Evolutionary conservation across 352 stramenopile genomes (phyloP), one percentile per base, ranked within the genome.

Genomic region (Pythium periplocum): DNA sequence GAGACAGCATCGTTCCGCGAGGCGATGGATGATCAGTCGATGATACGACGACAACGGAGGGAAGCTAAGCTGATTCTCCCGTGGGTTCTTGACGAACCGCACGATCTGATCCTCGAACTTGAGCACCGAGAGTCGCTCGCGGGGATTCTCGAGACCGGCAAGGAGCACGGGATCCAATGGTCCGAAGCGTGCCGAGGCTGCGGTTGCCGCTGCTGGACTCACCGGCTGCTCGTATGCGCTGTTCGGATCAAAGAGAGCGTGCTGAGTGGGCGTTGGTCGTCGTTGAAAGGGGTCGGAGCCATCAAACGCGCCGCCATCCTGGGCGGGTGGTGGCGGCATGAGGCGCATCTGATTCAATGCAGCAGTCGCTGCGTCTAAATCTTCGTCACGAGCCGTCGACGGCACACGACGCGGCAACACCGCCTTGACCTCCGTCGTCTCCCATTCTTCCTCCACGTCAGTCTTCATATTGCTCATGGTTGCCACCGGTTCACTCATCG

Each of bases 1-100:
- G 48, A 98, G 78, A 8, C 66, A 64, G 66, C 96, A 98, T n/a
- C 94, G 82, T 61, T 98, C 89, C 0, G 88, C 93, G 34, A 98
- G 74, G 1, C 94, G 87, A 71, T 98, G 94, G 6, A 98, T 64
- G 63, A 96, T 91, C 6, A 96, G 73, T 4, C 86, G 85, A 56
- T 96, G 85, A 57, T 92, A 95, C 31, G 84, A 95, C 31, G 86
- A 95, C 33, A 93, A 57, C 43, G 85, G 81, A 36, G 85, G 83
- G 58, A 95, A 91, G 47, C 75, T 76, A 10, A 93, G 69, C 48
- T 93, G 80, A 46, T 59, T 55, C 64, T 93, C 83, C 34, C 76
- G 62, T 26, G 71, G 59, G 53, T 76, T 83, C 51, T 58, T 68
- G 6, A 95, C 60, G 55, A 95, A 95, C 26, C 77, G 74, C 43